A percentile compares a stretch with the other conserved stretches of the same genome.
Conservation (phyloP, 495 filamentous ascomycete species). For the Hypoxylon lenormandii region DNA sequence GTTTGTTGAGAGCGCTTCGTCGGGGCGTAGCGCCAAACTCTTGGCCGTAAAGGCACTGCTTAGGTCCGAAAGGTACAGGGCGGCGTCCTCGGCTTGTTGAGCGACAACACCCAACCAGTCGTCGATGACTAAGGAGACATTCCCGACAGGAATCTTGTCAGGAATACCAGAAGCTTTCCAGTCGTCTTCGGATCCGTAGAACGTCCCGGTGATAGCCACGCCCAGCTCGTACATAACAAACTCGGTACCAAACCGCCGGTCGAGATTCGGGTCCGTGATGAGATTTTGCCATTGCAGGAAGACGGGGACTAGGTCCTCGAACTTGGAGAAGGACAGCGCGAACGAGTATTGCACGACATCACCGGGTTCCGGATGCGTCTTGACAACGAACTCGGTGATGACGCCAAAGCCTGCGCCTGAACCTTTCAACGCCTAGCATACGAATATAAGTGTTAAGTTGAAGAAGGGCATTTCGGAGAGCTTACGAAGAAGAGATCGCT, state of each 20-base stretch:
- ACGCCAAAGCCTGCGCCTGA: constrained; percentile 73
- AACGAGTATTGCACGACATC: constrained; percentile 66
- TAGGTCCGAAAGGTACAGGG: constrained; percentile 58
- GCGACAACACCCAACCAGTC: constrained; percentile 68
- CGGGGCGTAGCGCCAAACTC: constrained; percentile 62
- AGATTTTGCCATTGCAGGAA: constrained; percentile 60
- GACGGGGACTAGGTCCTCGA: constrained; percentile 56
- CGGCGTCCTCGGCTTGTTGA: constrained; percentile 64
- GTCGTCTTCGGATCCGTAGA: constrained; percentile 66
- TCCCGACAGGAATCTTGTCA: constrained; percentile 55
- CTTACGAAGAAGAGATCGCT: constrained; percentile 69
- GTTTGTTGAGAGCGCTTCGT: constrained; percentile 59
- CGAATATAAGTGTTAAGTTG: constrained; percentile 34
- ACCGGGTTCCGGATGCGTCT: constrained; percentile 68
- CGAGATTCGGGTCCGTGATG: constrained; percentile 63
- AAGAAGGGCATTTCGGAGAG: neutral
- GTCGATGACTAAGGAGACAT: constrained; percentile 57
- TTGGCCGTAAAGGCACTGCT: constrained; percentile 66
- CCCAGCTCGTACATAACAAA: constrained; percentile 65
- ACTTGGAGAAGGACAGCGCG: constrained; percentile 58
- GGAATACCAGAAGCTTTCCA: constrained; percentile 62
- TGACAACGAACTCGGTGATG: constrained; percentile 72
- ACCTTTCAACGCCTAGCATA: constrained; percentile 64
- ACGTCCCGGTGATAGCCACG: constrained; percentile 63
- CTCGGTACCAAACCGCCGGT: constrained; percentile 65